Evolutionary conservation across 2,329 filamentous ascomycete genomes (phyloP).

Genomic region (Cercospora janseana): DNA sequence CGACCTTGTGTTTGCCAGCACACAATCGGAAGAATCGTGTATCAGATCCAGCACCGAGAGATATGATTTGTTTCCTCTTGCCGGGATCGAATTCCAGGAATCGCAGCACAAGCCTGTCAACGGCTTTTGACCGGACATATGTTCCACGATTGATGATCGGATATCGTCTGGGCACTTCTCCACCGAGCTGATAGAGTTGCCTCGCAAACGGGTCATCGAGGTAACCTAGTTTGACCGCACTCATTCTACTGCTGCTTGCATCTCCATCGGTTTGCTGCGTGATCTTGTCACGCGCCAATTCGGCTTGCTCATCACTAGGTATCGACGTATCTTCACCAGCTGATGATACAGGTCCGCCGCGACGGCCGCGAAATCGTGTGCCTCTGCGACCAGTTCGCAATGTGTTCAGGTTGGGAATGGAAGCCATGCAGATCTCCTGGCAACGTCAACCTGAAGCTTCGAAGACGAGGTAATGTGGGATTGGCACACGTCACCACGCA

Average conservation of each 20-base stretch:
- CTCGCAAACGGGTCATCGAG: constrained; percentile 76
- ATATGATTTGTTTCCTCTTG: constrained; percentile 68
- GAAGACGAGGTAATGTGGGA: background rate
- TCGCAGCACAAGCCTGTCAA: constrained; percentile 71
- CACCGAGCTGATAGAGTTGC: constrained; percentile 58
- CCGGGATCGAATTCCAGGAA: constrained; percentile 56
- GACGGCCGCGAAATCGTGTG: constrained; percentile 50
- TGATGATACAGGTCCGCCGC: constrained; percentile 41
- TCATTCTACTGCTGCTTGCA: constrained; percentile 82
- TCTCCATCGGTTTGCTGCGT: constrained; percentile 91
- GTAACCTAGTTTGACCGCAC: constrained; percentile 82
- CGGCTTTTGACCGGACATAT: constrained; percentile 82
- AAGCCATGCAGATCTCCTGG: constrained; percentile 29
- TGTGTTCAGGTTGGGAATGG: constrained; percentile 74
- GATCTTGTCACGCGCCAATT: constrained; percentile 61
- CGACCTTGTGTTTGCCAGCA: constrained; percentile 47
- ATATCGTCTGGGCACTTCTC: constrained; percentile 61
- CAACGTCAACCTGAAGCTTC: constrained; percentile 4
- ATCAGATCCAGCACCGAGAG: constrained; percentile 89
- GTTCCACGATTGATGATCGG: constrained; percentile 96
- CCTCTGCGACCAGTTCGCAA: constrained; percentile 52
- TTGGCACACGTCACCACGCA: constrained; percentile 3
- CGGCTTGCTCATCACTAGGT: constrained; percentile 30
- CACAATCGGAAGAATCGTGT: constrained; percentile 79
- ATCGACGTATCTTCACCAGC: constrained; percentile 42